Conservation (phyloP, 2,329 filamentous ascomycete genomes). For the Acrodontium crateriforme region DNA sequence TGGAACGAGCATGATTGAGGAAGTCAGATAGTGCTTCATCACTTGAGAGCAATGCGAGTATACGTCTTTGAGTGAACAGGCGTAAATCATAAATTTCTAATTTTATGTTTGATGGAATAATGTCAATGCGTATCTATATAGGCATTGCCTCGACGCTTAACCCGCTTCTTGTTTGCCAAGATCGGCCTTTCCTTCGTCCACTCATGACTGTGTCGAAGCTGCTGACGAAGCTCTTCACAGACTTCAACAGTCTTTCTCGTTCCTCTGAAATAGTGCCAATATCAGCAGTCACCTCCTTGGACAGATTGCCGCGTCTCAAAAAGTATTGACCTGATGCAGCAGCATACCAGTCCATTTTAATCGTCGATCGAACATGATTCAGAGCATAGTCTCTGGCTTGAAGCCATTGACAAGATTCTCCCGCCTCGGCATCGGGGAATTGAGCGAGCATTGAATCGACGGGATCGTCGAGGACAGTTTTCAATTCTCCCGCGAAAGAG, state of each 20-base stretch:
- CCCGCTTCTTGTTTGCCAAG: no score
- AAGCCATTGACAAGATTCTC: background rate
- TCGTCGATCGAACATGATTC: constrained; percentile 30
- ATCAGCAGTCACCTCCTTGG: constrained; percentile 31
- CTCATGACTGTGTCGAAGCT: constrained; percentile 4
- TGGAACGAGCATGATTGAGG: no score
- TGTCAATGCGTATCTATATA: no score
- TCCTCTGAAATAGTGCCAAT: constrained; percentile 13
- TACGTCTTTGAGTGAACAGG: no score
- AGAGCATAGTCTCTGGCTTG: constrained; percentile 9
- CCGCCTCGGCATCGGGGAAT: background rate
- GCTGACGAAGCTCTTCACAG: constrained; percentile 1
- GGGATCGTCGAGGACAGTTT: background rate
- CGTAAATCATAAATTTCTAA: no score
- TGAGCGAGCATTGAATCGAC: background rate
- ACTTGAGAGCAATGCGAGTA: no score
- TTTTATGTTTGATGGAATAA: no score
- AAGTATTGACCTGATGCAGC: constrained; percentile 33
- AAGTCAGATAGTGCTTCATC: no score
- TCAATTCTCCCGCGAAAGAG: background rate
- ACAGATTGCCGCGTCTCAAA: constrained; percentile 31
- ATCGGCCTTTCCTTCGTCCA: background rate
- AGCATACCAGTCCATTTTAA: constrained; percentile 34
- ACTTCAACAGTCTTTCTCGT: constrained; percentile 1
- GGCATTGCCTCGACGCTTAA: no score